These are phyloP conservation scores for Aspergillus bertholletiae DNA, from an alignment of 495 filamentous ascomycete genomes.

Conservation along the genomic window DNA sequence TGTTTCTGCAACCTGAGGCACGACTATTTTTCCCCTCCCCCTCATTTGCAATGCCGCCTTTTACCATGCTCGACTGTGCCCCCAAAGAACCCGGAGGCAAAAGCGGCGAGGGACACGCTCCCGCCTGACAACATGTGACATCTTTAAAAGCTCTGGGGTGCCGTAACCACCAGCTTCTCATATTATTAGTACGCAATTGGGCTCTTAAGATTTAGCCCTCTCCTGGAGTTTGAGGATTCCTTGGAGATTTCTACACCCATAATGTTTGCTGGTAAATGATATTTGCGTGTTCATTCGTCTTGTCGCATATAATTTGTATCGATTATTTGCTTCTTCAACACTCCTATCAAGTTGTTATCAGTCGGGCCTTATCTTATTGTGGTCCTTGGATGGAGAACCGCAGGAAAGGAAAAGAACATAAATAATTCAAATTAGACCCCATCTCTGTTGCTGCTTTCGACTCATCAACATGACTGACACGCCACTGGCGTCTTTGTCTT, in stretches of 20 bases:
- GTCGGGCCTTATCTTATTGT: not conserved
- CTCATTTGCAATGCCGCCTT: conserved; percentile 18
- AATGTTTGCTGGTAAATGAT: not conserved
- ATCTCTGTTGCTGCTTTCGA: not conserved
- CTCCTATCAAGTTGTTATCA: not conserved
- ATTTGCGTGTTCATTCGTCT: not conserved
- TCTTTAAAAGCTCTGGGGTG: not conserved
- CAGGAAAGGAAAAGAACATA: not conserved
- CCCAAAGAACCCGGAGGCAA: conserved; percentile 2
- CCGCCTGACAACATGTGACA: not conserved
- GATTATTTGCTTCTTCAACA: not conserved
- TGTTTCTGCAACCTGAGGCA: conserved; percentile 8
- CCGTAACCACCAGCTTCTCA: no score
- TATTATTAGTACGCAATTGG: not conserved
- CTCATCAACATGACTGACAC: conserved; percentile 54
- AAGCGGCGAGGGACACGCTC: conserved; percentile 10
- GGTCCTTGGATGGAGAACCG: not conserved
- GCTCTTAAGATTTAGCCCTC: not conserved
- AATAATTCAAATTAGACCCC: no score
- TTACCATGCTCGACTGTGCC: not conserved
- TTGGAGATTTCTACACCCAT: not conserved
- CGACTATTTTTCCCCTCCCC: conserved; percentile 13
- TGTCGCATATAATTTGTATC: not conserved
- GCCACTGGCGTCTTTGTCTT: conserved; percentile 80
- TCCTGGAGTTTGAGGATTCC: not conserved